Evolutionary conservation across 2,329 filamentous ascomycete genomes (phyloP), one percentile per base, ranked within the genome.

Genomic region (Pseudocercospora fuligena): DNA sequence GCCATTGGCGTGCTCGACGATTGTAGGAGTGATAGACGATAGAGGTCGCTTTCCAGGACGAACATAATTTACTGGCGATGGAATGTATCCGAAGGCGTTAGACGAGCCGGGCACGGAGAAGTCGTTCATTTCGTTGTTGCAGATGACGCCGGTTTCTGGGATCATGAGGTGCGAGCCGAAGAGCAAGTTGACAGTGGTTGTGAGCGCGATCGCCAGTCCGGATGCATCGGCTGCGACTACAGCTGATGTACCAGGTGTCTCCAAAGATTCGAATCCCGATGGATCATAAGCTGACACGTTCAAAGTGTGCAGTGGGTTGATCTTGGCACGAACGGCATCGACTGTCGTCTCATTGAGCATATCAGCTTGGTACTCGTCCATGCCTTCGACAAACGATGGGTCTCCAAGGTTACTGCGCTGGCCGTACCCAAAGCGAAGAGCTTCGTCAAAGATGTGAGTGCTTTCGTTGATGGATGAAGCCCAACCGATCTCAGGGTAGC

Each of bases 371-470:
- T 91, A 90, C 7, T 81, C 78, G 8, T 83, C 80, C 60, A 94
- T 82, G 31, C 87, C 87, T 0, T 83, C 71, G 3, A 96, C 87
- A 76, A 90, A 97, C 1, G 81, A 83, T 0, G 94, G 95, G 77
- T 98, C 95, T 4, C 93, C 94, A 0, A 98, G 86, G 29, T 89
- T 85, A n/a, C 88, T 85, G 65, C 93, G 89, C 73, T 80, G 73
- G 43, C 90, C 93, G 76, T 97, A 98, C 2, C 88, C 93, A 77
- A 97, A 98, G 23, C 93, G 87, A 82, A 97, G 92, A 12, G 93
- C 91, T 82, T 98, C 95, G 74, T 93, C 88, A 70, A 97, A 86
- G 14, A 92, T 88, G 79, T 98, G 95, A 0, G 90, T 90, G 43
- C 89, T 92, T 0, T 96, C 81, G 72, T 92, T 89, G 21, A 86